A percentile compares a stretch with the other conserved stretches of the same genome.
These are phyloP conservation scores for Colletotrichum spinosum DNA, from an alignment of 2,329 filamentous ascomycete genomes.

Conservation along the genomic window DNA sequence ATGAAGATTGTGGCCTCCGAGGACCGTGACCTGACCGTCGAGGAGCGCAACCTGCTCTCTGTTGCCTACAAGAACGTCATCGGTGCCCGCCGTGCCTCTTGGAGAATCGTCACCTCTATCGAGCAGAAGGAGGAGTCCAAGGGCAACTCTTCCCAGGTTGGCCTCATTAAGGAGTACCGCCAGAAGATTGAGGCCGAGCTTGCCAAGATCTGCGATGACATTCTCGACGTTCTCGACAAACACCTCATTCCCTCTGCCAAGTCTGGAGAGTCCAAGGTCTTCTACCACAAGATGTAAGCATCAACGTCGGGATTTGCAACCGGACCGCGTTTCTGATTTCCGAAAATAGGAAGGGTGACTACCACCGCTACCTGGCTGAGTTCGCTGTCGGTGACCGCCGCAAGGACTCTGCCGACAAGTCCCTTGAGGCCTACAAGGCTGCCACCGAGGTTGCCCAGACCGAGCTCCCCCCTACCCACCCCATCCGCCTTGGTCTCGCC, in stretches of 20 bases:
- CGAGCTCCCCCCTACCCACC: constrained; percentile 90
- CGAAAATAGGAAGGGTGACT: constrained; percentile 90
- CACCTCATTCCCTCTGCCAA: constrained; percentile 94
- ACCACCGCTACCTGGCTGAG: constrained; percentile 98
- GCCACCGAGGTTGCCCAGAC: constrained; percentile 91
- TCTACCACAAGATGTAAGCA: constrained; percentile 98
- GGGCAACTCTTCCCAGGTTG: constrained; percentile 92
- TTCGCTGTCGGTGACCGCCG: constrained; percentile 95
- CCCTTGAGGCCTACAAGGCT: constrained; percentile 95
- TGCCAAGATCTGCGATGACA: constrained; percentile 97
- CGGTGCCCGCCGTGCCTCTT: constrained; percentile 94
- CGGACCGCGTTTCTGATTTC: constrained; percentile 7
- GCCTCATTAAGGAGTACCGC: constrained; percentile 96
- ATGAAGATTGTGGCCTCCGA: constrained; percentile 98
- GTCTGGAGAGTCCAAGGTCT: constrained; percentile 98
- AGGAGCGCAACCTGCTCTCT: constrained; percentile 97
- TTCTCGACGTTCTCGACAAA: constrained; percentile 93
- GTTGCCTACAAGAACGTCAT: constrained; percentile 99
- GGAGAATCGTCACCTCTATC: constrained; percentile 98
- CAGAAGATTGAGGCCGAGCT: constrained; percentile 98
- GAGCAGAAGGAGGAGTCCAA: constrained; percentile 99
- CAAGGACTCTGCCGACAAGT: constrained; percentile 93
- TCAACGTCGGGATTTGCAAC: not conserved
- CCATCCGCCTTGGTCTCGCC: constrained; percentile 90
- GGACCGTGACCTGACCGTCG: constrained; percentile 84